These are phyloP conservation scores for Backusella luteola DNA, from an alignment of 192 early-diverging fungal species.

Conservation along the genomic window DNA sequence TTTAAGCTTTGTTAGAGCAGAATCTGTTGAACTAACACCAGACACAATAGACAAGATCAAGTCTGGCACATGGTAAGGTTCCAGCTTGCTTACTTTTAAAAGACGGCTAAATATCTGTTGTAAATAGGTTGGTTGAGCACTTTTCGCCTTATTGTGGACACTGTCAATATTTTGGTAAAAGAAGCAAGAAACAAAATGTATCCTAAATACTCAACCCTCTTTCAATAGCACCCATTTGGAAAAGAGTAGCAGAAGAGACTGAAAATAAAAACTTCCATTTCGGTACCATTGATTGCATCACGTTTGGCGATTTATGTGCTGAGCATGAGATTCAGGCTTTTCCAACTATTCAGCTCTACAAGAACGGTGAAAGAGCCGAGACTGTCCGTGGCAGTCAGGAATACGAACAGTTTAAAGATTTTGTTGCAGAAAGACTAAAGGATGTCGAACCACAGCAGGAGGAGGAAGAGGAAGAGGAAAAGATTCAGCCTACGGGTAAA, in stretches of 20 bases:
- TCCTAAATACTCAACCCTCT: neutral
- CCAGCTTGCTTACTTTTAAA: neutral
- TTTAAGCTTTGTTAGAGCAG: neutral
- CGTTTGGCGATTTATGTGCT: constrained; percentile 61
- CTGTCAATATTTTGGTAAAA: constrained; percentile 43
- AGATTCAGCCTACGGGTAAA: neutral
- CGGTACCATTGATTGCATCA: constrained; percentile 67
- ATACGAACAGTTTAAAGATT: constrained; percentile 10
- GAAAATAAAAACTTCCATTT: constrained; percentile 53
- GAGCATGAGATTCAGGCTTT: constrained; percentile 56
- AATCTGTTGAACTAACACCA: constrained; percentile 5
- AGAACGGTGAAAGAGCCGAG: constrained; percentile 21
- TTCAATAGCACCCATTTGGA: constrained; percentile 49
- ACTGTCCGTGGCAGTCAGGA: neutral
- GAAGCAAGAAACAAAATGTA: too few relatives aligned
- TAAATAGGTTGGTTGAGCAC: constrained; percentile 50
- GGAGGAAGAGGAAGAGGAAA: neutral
- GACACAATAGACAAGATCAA: neutral
- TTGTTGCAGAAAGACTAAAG: constrained; percentile 12
- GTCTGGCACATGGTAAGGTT: constrained; percentile 4
- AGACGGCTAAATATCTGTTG: neutral
- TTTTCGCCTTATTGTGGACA: constrained; percentile 46
- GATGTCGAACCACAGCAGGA: neutral
- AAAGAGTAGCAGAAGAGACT: constrained; percentile 38
- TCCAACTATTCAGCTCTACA: constrained; percentile 62